Percentiles rank a stretch among this genome's conserved stretches.
Evolutionary conservation across 1,284 basidiomycete genomes (phyloP).

Genomic region (Ceratobasidium sp.): DNA sequence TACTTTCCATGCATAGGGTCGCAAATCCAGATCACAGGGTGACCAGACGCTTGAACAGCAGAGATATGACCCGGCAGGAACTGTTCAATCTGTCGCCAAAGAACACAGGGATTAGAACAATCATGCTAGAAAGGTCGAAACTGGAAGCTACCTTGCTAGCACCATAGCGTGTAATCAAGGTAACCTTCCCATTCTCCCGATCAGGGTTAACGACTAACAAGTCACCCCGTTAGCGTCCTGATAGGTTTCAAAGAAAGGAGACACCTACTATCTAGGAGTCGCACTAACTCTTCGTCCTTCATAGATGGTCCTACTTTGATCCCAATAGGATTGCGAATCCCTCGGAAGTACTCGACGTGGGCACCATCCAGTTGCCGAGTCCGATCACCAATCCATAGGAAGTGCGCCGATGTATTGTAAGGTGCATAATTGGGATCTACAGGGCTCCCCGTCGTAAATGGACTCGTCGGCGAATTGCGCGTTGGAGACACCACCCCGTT

Average conservation of each 20-base stretch:
- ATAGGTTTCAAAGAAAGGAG: neutral
- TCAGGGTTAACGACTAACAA: conserved; percentile 85
- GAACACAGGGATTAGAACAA: conserved; percentile 10
- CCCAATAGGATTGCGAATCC: conserved; percentile 96
- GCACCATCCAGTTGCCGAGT: conserved; percentile 95
- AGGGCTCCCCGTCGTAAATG: neutral
- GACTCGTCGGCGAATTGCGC: conserved; percentile 1
- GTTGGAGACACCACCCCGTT: conserved; percentile 18
- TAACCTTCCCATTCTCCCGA: conserved; percentile 85
- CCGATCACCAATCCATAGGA: conserved; percentile 97
- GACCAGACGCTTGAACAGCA: conserved; percentile 84
- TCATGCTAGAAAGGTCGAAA: conserved; percentile 18
- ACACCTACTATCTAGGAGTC: conserved; percentile 80
- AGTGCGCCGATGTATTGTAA: conserved; percentile 93
- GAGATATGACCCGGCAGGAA: conserved; percentile 86
- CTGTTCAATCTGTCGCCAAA: conserved; percentile 72
- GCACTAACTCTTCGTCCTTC: conserved; percentile 83
- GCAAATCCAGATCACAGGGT: conserved; percentile 93
- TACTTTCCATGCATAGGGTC: conserved; percentile 99
- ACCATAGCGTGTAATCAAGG: conserved; percentile 94
- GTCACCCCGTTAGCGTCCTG: neutral
- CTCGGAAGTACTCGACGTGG: conserved; percentile 95
- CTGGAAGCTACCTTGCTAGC: conserved; percentile 75
- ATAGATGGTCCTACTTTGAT: conserved; percentile 96
- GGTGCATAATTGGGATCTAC: conserved; percentile 52